Evolutionary conservation across 1,284 basidiomycete genomes (phyloP), one percentile per base, ranked within the genome.

Genomic region (Cryptococcus depauperatus): DNA sequence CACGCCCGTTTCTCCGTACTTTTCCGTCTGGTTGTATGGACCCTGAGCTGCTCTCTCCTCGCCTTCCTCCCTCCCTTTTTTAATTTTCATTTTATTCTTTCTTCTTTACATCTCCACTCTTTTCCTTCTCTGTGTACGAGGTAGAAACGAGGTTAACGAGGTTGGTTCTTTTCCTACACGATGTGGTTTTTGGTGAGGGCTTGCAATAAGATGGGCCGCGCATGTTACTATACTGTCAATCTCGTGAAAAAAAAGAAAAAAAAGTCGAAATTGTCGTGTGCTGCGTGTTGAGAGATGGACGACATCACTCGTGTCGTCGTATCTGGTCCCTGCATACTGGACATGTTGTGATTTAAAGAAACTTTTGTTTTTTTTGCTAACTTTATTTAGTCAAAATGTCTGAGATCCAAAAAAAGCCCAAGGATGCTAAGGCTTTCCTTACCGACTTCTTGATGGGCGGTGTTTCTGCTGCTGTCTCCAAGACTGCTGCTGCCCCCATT

Each of bases 401-500:
- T 41, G 60, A 64, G 43, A 41, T 56, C 42, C 66, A 66, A 56
- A 71, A 71, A 63, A n/a, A n/a, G n/a, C 68, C 68, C 50, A 71
- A 71, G 61, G 69, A 71, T 56, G 56, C 60, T 54, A 66, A 68
- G 62, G 63, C 69, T 45, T 71, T 71, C 64, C 50, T 61, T 53
- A 69, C 63, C 57, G 68, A 71, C 54, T 71, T 71, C 66, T 58
- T 71, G 51, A 71, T 71, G 69, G 69, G 69, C 54, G 69, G 69
- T 69, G 69, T 71, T 41, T 69, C 69, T 38, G 69, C 69, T 53
- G 91, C 92, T 60, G 88, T 96, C 73, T 85, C 92, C 49, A 97
- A 97, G 81, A 96, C 92, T 55, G 86, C 85, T 60, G 92, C 92
- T 64, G 92, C 92, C 54, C 92, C 93, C 76, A 96, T 97, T 69